A percentile compares a stretch with the other conserved stretches of the same genome.
These are phyloP conservation scores for Zymoseptoria ardabiliae DNA, from an alignment of 2,329 filamentous ascomycete species.

Conservation along the genomic window DNA sequence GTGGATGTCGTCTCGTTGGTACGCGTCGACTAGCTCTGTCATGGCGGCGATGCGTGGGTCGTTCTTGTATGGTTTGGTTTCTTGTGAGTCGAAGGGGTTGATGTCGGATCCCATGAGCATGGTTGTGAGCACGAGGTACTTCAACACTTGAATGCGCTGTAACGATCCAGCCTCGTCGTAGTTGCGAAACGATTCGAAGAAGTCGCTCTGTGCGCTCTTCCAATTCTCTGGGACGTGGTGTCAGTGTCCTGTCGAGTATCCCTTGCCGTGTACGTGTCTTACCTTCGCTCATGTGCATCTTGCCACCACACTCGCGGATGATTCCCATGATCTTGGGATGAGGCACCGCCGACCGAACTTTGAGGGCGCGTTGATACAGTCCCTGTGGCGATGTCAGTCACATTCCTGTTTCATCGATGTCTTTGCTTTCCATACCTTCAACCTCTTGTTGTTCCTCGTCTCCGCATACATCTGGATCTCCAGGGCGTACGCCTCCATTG, in stretches of 20 bases:
- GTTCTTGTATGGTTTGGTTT: constrained; percentile 96
- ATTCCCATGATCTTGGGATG: constrained; percentile 99
- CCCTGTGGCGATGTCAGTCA: constrained; percentile 37
- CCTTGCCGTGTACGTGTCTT: constrained; percentile 25
- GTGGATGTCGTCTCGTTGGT: constrained; percentile 90
- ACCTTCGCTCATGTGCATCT: constrained; percentile 98
- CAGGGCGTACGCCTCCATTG: constrained; percentile 88
- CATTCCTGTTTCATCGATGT: constrained; percentile 2
- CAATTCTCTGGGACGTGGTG: constrained; percentile 64
- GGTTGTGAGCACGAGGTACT: constrained; percentile 90
- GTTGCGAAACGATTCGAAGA: constrained; percentile 97
- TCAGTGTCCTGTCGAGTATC: constrained; percentile 5
- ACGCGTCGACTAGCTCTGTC: constrained; percentile 94
- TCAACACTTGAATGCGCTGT: constrained; percentile 93
- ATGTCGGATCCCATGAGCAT: constrained; percentile 99
- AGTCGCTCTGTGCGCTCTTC: constrained; percentile 94
- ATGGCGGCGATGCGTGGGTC: constrained; percentile 93
- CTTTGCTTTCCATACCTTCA: constrained; percentile 53
- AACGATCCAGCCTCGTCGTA: constrained; percentile 97
- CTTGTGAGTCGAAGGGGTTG: constrained; percentile 97
- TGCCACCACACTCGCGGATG: constrained; percentile 95
- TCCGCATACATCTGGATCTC: constrained; percentile 99
- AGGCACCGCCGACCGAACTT: constrained; percentile 91
- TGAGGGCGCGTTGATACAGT: constrained; percentile 83
- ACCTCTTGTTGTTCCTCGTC: constrained; percentile 92